Percentiles rank a stretch among this genome's conserved stretches.
phyloP scores from a whole-genome alignment of 208 protist genomes.

The Perkinsela sp. region DNA sequence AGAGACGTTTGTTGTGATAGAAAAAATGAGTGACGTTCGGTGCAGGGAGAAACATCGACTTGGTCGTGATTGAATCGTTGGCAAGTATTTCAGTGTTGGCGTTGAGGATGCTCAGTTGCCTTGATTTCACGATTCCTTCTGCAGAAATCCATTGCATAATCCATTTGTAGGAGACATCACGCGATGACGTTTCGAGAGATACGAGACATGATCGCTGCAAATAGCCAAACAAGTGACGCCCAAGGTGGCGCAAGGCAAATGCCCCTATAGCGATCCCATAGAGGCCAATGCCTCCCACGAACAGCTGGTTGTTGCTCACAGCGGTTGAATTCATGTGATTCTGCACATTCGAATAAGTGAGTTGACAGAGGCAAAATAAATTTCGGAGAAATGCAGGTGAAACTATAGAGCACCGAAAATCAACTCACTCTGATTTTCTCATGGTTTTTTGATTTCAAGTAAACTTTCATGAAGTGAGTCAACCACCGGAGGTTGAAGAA shows the following conservation, averaged over 20 bases:
- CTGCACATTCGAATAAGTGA: no score
- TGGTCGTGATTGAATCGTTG: conserved; percentile 18
- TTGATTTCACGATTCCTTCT: conserved; percentile 21
- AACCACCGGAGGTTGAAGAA: no score
- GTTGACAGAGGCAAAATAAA: no score
- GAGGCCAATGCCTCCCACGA: conserved; percentile 45
- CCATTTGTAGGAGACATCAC: conserved; percentile 36
- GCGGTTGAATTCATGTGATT: not conserved
- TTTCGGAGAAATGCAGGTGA: no score
- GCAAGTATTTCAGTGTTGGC: conserved; percentile 15
- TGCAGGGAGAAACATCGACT: conserved; percentile 32
- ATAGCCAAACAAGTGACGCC: conserved; percentile 9
- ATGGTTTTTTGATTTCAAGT: no score
- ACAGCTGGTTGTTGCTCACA: conserved; percentile 34
- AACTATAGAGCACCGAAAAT: no score
- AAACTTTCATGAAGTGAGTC: no score
- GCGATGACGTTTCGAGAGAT: conserved; percentile 44
- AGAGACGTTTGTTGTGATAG: conserved; percentile 24
- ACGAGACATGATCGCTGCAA: conserved; percentile 27
- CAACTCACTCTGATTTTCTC: no score
- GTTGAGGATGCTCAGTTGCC: conserved; percentile 42
- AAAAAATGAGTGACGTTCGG: conserved; percentile 44
- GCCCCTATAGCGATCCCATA: conserved; percentile 43
- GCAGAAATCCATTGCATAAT: conserved; percentile 45
- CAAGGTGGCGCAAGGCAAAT: conserved; percentile 13